Percentiles rank a stretch among this genome's conserved stretches.
These are phyloP conservation scores for Penicillium maclennaniae DNA, from an alignment of 495 filamentous ascomycete genomes.

Conservation along the genomic window DNA sequence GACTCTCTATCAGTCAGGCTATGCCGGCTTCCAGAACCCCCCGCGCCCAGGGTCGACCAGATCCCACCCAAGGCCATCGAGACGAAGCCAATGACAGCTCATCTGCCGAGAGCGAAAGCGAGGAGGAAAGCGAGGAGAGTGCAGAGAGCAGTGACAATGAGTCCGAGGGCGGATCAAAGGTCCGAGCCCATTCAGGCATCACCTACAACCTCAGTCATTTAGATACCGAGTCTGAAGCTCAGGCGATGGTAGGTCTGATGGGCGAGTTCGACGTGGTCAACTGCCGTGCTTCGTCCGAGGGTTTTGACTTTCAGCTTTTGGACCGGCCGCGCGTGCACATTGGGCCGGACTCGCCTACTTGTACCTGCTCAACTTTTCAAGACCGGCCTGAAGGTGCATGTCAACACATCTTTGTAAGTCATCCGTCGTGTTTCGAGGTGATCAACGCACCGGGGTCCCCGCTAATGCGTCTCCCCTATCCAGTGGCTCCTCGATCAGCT, in stretches of 20 bases:
- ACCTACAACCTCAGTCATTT: constrained; percentile 40
- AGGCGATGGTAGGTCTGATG: constrained; percentile 35
- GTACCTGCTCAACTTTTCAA: constrained; percentile 37
- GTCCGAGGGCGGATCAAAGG: constrained; percentile 17
- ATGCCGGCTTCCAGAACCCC: constrained; percentile 27
- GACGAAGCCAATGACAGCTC: constrained; percentile 8
- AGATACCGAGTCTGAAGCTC: constrained; percentile 32
- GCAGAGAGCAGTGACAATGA: constrained; percentile 18
- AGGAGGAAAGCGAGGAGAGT: constrained; percentile 11
- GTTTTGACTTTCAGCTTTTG: constrained; percentile 37
- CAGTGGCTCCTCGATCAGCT: constrained; percentile 48
- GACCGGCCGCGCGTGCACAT: constrained; percentile 34
- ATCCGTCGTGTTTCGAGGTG: constrained; percentile 3
- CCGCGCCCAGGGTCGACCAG: constrained; percentile 16
- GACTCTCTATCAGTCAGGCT: constrained; percentile 34
- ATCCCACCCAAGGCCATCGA: constrained; percentile 22
- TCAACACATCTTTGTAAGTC: constrained; percentile 46
- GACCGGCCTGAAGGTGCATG: constrained; percentile 34
- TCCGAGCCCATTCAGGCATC: constrained; percentile 37
- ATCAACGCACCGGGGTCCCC: not conserved
- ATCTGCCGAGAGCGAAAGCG: constrained; percentile 12
- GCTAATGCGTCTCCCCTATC: not conserved
- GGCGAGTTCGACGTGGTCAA: constrained; percentile 35
- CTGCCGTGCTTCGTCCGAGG: constrained; percentile 26
- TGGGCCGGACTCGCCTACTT: constrained; percentile 26